A percentile compares a stretch with the other conserved stretches of the same genome.
phyloP scores from a whole-genome alignment of 306 rosid genomes.

The Styphnolobium japonicum region DNA sequence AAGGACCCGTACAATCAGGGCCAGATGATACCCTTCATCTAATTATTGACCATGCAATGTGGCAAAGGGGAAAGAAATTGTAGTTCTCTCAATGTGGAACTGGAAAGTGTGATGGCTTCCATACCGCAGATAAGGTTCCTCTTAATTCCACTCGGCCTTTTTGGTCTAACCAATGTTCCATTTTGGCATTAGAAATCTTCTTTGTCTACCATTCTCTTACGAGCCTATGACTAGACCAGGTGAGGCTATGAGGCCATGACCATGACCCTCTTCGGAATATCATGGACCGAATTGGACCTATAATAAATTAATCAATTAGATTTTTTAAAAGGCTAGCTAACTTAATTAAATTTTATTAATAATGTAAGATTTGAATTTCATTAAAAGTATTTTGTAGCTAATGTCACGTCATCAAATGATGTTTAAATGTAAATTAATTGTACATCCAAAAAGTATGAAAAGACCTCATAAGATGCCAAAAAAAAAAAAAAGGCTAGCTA shows the following conservation, averaged over 20 bases:
- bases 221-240: slow-evolving; percentile 30
- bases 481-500: too few species aligned
- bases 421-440: too few species aligned
- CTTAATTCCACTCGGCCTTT: slow-evolving; percentile 1
- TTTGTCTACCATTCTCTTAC: slow-evolving; percentile 22
- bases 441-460: too few species aligned
- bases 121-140: slow-evolving; percentile 21
- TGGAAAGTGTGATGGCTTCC: not conserved
- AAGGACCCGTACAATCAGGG: not conserved
- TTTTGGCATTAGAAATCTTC: slow-evolving; percentile 2
- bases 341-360: too few species aligned
- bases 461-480: too few species aligned
- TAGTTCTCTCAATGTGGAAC: slow-evolving; percentile 12
- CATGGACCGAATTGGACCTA: not conserved
- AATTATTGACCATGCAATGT: slow-evolving; percentile 1
- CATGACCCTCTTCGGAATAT: slow-evolving; percentile 25
- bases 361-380: too few species aligned
- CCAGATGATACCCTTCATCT: not conserved
- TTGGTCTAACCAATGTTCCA: slow-evolving; percentile 4
- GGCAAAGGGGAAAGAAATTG: not conserved
- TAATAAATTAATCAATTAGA: not conserved
- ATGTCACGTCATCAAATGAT: too few species aligned
- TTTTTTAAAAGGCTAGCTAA: not conserved
- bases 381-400: too few species aligned
- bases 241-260: slow-evolving; percentile 23